Conservation (phyloP, 164 flowering plant genomes). For the Umbellularia californica region DNA sequence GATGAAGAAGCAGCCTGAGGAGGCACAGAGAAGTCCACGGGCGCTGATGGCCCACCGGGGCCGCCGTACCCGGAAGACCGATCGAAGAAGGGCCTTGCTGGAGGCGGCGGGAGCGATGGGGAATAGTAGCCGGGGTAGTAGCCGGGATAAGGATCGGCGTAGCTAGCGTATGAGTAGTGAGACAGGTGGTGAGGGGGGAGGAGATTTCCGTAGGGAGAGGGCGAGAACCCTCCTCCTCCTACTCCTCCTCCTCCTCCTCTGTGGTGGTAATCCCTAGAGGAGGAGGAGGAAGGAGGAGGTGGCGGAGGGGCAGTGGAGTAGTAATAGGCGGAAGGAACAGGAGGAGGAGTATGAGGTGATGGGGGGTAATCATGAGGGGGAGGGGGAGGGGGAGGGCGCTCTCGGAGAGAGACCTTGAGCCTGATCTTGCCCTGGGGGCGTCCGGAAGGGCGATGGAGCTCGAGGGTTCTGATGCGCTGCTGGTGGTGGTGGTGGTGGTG, state of each 20-base stretch:
- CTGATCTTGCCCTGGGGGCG: constrained; percentile 87
- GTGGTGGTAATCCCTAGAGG: constrained; percentile 20
- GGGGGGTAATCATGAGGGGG: constrained; percentile 33
- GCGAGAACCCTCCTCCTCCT: constrained; percentile 11
- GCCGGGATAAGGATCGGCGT: constrained; percentile 33
- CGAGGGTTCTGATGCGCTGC: constrained; percentile 29
- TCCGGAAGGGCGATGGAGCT: constrained; percentile 75
- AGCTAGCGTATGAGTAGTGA: constrained; percentile 20
- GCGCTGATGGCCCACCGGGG: constrained; percentile 61
- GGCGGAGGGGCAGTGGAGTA: constrained; percentile 49
- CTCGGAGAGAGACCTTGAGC: constrained; percentile 48
- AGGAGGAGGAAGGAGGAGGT: constrained; percentile 5
- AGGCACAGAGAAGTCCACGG: constrained; percentile 51
- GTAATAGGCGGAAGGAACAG: constrained; percentile 30
- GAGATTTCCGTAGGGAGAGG: constrained; percentile 12
- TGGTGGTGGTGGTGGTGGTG: background rate
- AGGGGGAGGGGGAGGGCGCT: constrained; percentile 32
- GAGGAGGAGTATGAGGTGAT: constrained; percentile 44
- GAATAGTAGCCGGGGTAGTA: constrained; percentile 43
- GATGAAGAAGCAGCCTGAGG: background rate
- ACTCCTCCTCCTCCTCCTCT: constrained; percentile 2
- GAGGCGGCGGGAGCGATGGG: constrained; percentile 29
- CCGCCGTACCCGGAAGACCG: constrained; percentile 30
- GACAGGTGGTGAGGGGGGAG: constrained; percentile 28
- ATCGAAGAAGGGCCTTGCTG: constrained; percentile 36